Base-by-base conservation (phyloP, 495 filamentous ascomycete species). In the Penicillium paradoxum region DNA sequence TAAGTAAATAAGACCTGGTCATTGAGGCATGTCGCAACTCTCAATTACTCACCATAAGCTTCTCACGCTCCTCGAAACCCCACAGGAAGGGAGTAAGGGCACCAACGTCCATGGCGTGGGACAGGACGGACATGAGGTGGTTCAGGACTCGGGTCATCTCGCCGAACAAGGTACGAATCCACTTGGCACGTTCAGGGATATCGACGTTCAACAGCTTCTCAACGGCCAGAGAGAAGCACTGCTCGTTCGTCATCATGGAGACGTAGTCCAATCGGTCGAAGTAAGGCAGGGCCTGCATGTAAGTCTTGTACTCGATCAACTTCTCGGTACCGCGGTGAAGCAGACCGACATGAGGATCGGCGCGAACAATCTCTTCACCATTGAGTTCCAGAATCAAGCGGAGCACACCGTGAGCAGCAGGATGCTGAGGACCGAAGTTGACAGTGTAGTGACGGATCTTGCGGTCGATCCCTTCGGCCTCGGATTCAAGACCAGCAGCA, bases 191-290 rank as follows among this genome's bases (percentile, higher is more conserved):
- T 42, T 90, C 87, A 24, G 95, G 95, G 60, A 99, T 89, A 66
- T 99, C 95, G 60, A 99, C 79, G 74, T 99, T 99, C 63, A 99
- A 73, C 45, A 99, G 79, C 83, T 97, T 99, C 79, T 99, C 95
- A 47, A 97, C 91, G 32, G 89, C 95, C 48, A 99, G 77, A 11
- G 90, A 82, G 70, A 86, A 99, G 63, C 92, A 97, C 74, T 99
- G 95, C 79, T 99, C 95, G 72, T 97, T 97, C 56, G 93, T 97
- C 93, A 97, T 98, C 95, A 99, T 99, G 68, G 90, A 96, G 51
- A 97, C 92, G 71, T 99, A 99, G 70, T 99, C 95, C 69, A 99
- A 76, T 55, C 95, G 88, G 76, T 99, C 95, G 67, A 99, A 99
- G 76, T 99, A 99, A 29, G 95, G 95, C 66, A 99, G 77, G 49